Evolutionary conservation across 1,284 basidiomycete species (phyloP).

Genomic region (Moesziomyces sp.): DNA sequence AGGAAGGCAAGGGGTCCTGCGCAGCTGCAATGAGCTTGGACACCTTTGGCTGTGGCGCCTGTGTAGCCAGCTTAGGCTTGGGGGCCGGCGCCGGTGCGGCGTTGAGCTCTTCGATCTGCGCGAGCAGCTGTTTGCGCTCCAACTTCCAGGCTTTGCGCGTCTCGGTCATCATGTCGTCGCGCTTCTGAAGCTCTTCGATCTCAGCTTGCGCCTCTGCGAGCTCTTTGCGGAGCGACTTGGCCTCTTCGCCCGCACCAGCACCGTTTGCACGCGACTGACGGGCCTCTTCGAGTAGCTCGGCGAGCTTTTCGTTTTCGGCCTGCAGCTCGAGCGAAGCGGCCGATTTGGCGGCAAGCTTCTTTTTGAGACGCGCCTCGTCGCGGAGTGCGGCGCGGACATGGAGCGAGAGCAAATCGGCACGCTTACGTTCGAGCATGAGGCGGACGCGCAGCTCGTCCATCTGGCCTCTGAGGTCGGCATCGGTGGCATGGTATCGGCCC

Average conservation of each 20-base stretch:
- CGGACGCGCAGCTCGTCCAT: constrained; percentile 43
- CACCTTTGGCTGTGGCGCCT: constrained; percentile 10
- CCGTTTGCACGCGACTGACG: constrained; percentile 9
- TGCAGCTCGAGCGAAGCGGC: constrained; percentile 21
- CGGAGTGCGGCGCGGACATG: constrained; percentile 24
- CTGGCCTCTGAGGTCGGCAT: constrained; percentile 26
- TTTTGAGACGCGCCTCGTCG: constrained; percentile 24
- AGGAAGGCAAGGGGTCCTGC: constrained; percentile 26
- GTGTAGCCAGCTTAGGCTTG: not conserved
- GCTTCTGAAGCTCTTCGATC: constrained; percentile 25
- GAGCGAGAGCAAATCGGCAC: constrained; percentile 34
- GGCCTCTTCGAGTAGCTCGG: constrained; percentile 17
- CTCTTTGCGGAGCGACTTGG: constrained; percentile 12
- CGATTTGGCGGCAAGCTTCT: constrained; percentile 20
- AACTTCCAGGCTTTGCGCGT: constrained; percentile 41
- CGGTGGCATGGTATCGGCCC: constrained; percentile 24
- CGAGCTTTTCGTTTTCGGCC: constrained; percentile 30
- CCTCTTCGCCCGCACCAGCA: not conserved
- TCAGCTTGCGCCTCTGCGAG: constrained; percentile 29
- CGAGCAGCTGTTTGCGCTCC: constrained; percentile 35
- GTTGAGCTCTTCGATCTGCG: constrained; percentile 28
- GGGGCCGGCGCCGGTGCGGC: constrained; percentile 10
- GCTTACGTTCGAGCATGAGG: constrained; percentile 44
- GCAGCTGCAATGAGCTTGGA: constrained; percentile 11
- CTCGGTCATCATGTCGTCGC: constrained; percentile 46